Conservation (phyloP, 1,284 basidiomycete species). For the Anthracocystis panici-leucophaei region DNA sequence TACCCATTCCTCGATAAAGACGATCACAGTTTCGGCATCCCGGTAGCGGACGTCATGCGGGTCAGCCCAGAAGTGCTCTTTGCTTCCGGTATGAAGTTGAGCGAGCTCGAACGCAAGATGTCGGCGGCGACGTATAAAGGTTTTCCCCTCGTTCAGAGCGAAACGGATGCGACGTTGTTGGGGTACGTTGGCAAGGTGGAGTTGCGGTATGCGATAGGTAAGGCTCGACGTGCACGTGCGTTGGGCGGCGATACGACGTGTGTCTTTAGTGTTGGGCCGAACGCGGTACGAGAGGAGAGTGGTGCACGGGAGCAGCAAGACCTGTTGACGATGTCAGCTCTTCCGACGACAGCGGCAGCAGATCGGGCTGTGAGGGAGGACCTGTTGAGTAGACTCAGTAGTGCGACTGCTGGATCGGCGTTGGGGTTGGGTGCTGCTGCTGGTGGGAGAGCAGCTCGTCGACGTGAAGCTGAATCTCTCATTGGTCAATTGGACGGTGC, state of each 20-base stretch:
- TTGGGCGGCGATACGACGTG: slow-evolving; percentile 52
- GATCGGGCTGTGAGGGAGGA: slow-evolving; percentile 38
- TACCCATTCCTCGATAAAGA: slow-evolving; percentile 88
- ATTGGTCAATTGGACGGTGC: slow-evolving; percentile 29
- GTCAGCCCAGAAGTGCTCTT: slow-evolving; percentile 80
- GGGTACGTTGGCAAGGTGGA: slow-evolving; percentile 92
- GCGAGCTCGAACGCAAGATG: slow-evolving; percentile 74
- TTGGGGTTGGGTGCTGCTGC: slow-evolving; percentile 12
- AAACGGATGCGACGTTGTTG: slow-evolving; percentile 75
- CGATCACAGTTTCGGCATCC: slow-evolving; percentile 87
- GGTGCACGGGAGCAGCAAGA: slow-evolving; percentile 24
- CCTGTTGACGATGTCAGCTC: slow-evolving; percentile 26
- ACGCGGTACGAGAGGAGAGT: slow-evolving; percentile 1
- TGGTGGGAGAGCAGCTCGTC: slow-evolving; percentile 4
- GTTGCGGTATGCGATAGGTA: slow-evolving; percentile 85
- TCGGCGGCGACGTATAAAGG: slow-evolving; percentile 78
- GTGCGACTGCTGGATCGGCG: slow-evolving; percentile 18
- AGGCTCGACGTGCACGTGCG: slow-evolving; percentile 56
- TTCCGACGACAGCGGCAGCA: slow-evolving; percentile 39
- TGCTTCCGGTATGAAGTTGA: slow-evolving; percentile 80
- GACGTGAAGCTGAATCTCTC: slow-evolving; percentile 41
- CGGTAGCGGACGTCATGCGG: slow-evolving; percentile 90
- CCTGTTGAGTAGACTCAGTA: slow-evolving; percentile 39
- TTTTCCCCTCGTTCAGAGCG: slow-evolving; percentile 83
- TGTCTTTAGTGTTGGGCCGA: slow-evolving; percentile 54